Evolutionary conservation across 2,329 filamentous ascomycete genomes (phyloP), one percentile per base, ranked within the genome.

Genomic region (Aspergillus vadensis): DNA sequence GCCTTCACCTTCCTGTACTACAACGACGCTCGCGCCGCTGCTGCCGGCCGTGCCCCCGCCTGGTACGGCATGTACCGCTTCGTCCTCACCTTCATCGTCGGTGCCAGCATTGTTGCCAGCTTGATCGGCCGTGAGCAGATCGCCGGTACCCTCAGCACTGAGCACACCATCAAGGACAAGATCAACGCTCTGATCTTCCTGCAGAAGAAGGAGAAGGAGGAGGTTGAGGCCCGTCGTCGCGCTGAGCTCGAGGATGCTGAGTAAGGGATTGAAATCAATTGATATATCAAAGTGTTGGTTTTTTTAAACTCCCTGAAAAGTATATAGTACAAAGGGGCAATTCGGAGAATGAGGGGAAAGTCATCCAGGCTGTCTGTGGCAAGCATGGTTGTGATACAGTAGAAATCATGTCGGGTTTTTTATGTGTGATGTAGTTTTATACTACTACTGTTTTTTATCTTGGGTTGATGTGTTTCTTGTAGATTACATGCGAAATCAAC

Each of bases 11-110:
- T 87, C 67, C 84, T 97, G 62, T 97, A 97, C 82, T 94, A 94
- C 74, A 88, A 88, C 61, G 93, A 97, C 73, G 83, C 89, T 7
- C 85, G 88, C 27, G 91, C 91, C 14, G 85, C 89, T 8, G 83
- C 84, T 55, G 81, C 82, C 43, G 93, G 92, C 66, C 95, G 91
- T 88, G 88, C 89, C 2, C 93, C 93, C 23, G 73, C 82, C 39
- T 97, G 93, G 93, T 97, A 97, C 75, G 85, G 83, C 61, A 90
- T 88, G 53, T 97, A 97, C 81, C 91, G 94, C 36, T 97, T 97
- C 77, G 88, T 96, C 8, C 83, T 97, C 68, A 97, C 94, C 2
- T 94, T 93, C 74, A 85, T 97, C 62, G 93, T 97, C 27, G 93
- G 94, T 41, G 82, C 86, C 47, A 88, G 90, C 64, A 94, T 97